Conservation (phyloP, 306 rosid genomes). For the Vicia faba region DNA sequence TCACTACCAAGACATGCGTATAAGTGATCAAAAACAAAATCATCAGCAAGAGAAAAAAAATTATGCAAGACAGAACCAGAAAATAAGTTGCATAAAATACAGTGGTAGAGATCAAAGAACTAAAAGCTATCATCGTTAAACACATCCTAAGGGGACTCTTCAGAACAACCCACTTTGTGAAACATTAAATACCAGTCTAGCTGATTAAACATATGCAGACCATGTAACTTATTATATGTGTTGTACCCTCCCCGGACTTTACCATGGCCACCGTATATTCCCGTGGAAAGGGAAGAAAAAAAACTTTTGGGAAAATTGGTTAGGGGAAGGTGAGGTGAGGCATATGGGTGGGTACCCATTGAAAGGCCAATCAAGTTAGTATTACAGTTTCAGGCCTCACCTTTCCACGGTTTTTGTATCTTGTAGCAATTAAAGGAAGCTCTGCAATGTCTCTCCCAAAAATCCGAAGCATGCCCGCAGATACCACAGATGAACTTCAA, state of each 20-base stretch:
- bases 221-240: conserved; percentile 11
- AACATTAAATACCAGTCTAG: conserved; percentile 12
- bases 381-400: conserved; percentile 42
- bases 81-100: neutral
- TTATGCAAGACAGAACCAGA: conserved; percentile 1
- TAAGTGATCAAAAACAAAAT: conserved; percentile 10
- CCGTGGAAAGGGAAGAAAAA: neutral
- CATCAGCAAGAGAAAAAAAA: conserved; percentile 18
- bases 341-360: conserved; percentile 13
- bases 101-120: conserved; percentile 24
- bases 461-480: conserved; percentile 85
- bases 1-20: conserved; percentile 11
- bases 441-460: conserved; percentile 87
- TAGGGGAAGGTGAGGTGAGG: neutral
- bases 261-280: conserved; percentile 6
- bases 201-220: conserved; percentile 18
- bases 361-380: conserved; percentile 29
- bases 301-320: conserved; percentile 3
- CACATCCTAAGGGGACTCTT: conserved; percentile 2
- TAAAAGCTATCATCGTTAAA: neutral
- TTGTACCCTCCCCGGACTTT: conserved; percentile 18
- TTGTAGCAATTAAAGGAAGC: conserved; percentile 89
- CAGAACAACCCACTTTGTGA: conserved; percentile 18
- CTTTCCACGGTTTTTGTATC: conserved; percentile 86
- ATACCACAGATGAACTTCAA: conserved; percentile 90